Conservation (phyloP, 139 green algal genomes). For the Chlamydomonas sphaeroides region DNA sequence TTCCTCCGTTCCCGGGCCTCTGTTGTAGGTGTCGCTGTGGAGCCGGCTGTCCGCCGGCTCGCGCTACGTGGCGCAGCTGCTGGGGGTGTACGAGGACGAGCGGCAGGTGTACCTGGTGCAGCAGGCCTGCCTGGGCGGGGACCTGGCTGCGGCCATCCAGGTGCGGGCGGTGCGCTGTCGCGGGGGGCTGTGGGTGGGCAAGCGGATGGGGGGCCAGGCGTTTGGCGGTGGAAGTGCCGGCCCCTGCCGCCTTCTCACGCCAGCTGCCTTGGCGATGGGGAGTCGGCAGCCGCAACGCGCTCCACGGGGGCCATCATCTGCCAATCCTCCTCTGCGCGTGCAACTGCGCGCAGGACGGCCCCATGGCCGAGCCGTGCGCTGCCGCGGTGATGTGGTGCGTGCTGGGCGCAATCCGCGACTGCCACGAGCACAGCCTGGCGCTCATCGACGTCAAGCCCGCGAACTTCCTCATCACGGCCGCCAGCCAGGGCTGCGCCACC, state of each 20-base stretch:
- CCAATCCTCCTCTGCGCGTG: no score
- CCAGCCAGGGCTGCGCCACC: neutral
- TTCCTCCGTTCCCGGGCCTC: neutral
- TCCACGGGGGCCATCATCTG: no score
- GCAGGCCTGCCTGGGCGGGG: conserved; percentile 50
- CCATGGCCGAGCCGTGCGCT: conserved; percentile 56
- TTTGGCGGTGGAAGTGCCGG: no score
- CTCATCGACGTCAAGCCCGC: conserved; percentile 77
- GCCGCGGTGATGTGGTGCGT: conserved; percentile 59
- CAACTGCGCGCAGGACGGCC: conserved; percentile 21
- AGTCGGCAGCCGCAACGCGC: no score
- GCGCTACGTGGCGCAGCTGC: conserved; percentile 35
- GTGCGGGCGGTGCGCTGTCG: neutral
- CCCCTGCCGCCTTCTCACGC: no score
- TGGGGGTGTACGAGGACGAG: conserved; percentile 45
- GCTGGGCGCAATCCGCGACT: conserved; percentile 64
- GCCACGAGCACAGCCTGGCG: conserved; percentile 56
- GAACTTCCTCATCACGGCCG: conserved; percentile 70
- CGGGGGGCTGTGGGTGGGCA: no score
- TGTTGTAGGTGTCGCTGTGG: conserved; percentile 37
- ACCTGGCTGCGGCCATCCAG: conserved; percentile 45
- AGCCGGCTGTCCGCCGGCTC: conserved; percentile 1
- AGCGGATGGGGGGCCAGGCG: no score
- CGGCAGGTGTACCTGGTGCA: conserved; percentile 53
- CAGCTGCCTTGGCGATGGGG: no score